Conservation (phyloP, 352 stramenopile genomes). For the Blastocystis sp. region DNA sequence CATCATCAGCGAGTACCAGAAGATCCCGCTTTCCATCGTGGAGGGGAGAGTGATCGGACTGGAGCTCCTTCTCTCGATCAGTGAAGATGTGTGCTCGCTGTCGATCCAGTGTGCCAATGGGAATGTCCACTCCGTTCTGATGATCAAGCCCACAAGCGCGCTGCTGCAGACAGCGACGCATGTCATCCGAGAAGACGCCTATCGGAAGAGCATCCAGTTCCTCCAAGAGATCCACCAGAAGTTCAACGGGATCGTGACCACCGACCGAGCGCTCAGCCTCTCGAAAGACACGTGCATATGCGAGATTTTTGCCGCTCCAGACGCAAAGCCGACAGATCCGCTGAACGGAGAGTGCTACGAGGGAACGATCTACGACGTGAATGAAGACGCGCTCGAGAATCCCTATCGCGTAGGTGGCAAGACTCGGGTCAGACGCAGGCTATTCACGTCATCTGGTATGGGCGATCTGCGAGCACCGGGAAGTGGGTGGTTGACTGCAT, state of each 20-base stretch:
- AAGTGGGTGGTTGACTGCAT: constrained; percentile 32
- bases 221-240: neutral
- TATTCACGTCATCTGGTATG: constrained; percentile 4
- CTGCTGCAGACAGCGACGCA: neutral
- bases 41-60: neutral
- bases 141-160: neutral
- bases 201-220: neutral
- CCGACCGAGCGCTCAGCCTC: neutral
- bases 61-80: neutral
- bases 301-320: neutral
- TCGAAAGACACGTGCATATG: neutral
- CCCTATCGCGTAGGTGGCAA: neutral
- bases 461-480: neutral
- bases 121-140: neutral
- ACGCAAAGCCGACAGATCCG: neutral
- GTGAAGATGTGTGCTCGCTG: neutral
- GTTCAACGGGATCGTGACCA: constrained; percentile 15
- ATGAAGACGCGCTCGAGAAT: constrained; percentile 38
- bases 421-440: neutral
- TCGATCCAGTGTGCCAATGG: neutral
- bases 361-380: neutral
- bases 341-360: neutral
- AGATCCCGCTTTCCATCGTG: neutral
- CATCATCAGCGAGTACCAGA: neutral
- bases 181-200: neutral